Evolutionary conservation across 78 protist species (phyloP).

Genomic region (Neovahlkampfia damariscottae): DNA sequence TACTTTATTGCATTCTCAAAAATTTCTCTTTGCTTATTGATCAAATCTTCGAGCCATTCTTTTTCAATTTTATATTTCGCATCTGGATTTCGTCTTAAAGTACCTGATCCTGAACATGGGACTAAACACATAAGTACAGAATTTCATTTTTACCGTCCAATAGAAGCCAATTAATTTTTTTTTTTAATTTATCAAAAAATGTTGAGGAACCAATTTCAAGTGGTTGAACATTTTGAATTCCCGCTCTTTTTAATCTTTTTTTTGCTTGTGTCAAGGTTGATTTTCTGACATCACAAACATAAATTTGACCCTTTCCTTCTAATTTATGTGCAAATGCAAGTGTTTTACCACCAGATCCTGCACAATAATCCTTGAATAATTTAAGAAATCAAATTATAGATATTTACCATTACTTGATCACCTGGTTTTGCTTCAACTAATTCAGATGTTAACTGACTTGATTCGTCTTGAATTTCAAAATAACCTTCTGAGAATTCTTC

Average conservation of each 20-base stretch:
- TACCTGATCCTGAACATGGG: constrained; percentile 94
- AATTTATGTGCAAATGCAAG: not conserved
- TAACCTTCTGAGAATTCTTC: not conserved
- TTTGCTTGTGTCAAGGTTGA: not conserved
- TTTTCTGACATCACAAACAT: not conserved
- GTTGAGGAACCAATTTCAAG: not conserved
- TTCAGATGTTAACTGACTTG: not conserved
- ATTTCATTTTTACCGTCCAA: no score
- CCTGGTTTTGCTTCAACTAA: not conserved
- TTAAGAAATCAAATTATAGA: no score
- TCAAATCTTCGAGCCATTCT: constrained; percentile 19
- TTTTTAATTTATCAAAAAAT: not conserved
- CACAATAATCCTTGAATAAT: not conserved
- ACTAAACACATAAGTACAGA: constrained; percentile 91
- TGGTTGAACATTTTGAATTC: not conserved
- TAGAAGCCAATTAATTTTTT: not conserved
- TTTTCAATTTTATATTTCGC: constrained; percentile 69
- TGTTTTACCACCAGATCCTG: not conserved
- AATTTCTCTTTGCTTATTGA: constrained; percentile 65
- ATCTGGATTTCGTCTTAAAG: constrained; percentile 80
- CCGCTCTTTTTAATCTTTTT: not conserved
- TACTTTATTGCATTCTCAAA: constrained; percentile 57
- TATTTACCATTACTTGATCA: not conserved
- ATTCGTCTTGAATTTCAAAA: not conserved
- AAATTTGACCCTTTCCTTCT: not conserved